Evolutionary conservation across 2,329 filamentous ascomycete species (phyloP), one percentile per base, ranked within the genome.

Genomic region (Colletotrichum chrysophilum): DNA sequence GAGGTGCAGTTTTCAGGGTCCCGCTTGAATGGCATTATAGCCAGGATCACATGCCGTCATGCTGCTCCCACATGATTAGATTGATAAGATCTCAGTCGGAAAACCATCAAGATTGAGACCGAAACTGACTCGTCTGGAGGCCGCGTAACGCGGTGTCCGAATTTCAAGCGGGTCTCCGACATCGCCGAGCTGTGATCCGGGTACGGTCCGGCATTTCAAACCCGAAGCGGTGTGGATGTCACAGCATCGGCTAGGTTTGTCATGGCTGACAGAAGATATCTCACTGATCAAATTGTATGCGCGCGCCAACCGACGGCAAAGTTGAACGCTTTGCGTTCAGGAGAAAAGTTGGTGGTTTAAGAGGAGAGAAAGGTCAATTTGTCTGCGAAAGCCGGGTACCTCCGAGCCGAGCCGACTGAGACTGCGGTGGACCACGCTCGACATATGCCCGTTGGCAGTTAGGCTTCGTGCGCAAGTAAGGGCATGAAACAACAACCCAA

Each of bases 311-410:
- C n/a, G 43, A 52, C 2, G n/a, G 4, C 12, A 52, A 21, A 4
- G 0, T 13, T 52, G 43, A 3, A 52, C 10, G 1, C n/a, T 52
- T 2, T 7, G 4, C 1, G 43, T 3, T 52, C 43, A 21, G 1
- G 18, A 21, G 43, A 2, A 52, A 52, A 21, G 5, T 0, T 21
- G n/a, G 43, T 21, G 10, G n/a, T 13, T 21, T 52, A 52, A 52
- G n/a, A 21, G 43, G n/a, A 52, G 43, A 21, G 10, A 21, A 21
- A 52, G 5, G 1, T 52, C 5, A 52, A 13, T 21, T 52, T 52
- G 43, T 0, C n/a, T 52, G 43, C 2, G 43, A 52, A 2, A 52
- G 43, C 43, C 43, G 43, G 43, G 1, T 52, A 4, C 38, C 43
- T 52, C 43, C 43, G 43, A 52, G 43, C 43, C 43, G 43, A 52